A percentile compares a stretch with the other conserved stretches of the same genome.
Evolutionary conservation across 306 rosid species (phyloP).

Genomic region (Arachis stenosperma): DNA sequence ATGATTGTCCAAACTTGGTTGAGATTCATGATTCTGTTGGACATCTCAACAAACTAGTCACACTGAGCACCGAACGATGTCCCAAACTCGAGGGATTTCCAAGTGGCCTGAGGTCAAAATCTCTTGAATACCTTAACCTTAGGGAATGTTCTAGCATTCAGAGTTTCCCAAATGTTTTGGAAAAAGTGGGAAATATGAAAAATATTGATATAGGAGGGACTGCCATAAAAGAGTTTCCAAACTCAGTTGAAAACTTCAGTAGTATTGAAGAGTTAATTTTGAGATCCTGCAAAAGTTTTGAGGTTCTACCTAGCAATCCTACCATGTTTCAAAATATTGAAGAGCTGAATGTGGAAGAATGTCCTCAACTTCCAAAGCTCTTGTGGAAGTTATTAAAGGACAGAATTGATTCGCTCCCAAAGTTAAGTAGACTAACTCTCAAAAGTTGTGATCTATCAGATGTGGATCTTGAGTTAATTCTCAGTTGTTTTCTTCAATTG

Average conservation of each 20-base stretch:
- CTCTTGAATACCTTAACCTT: constrained; percentile 29
- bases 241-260: constrained; percentile 31
- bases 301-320: constrained; percentile 31
- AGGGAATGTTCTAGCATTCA: constrained; percentile 15
- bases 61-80: constrained; percentile 10
- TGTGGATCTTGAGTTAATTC: constrained; percentile 35
- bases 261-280: constrained; percentile 32
- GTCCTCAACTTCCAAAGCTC: constrained; percentile 34
- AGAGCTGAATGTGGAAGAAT: constrained; percentile 17
- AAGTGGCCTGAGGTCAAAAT: constrained; percentile 22
- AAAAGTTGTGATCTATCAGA: constrained; percentile 36
- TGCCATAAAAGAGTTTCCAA: constrained; percentile 31
- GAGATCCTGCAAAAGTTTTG: constrained; percentile 32
- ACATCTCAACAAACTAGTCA: constrained; percentile 32
- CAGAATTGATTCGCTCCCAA: constrained; percentile 19
- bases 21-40: constrained; percentile 44
- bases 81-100: constrained; percentile 28
- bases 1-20: constrained; percentile 25
- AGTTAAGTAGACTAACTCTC: constrained; percentile 27
- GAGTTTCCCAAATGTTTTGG: constrained; percentile 36
- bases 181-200: constrained; percentile 29
- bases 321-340: constrained; percentile 30
- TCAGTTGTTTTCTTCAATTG: constrained; percentile 24
- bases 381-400: constrained; percentile 18
- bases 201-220: constrained; percentile 38